Base-by-base conservation (phyloP, 78 protist species). In the Dictyostelium intermedium region DNA sequence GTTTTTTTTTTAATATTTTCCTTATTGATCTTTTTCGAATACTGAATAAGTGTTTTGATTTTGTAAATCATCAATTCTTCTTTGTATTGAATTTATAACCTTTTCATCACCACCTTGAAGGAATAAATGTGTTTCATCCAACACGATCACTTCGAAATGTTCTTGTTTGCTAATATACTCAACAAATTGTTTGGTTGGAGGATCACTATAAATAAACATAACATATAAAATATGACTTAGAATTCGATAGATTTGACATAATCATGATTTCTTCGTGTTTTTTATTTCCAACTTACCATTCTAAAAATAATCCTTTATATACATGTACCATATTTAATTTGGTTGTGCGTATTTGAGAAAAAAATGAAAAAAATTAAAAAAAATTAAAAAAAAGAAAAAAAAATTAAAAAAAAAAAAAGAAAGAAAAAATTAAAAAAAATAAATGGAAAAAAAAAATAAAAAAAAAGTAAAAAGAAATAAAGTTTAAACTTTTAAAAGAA, bases 141-240 rank as follows among this genome's bases (percentile, higher is more conserved):
- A 39, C 18, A 39, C 72, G 11, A 89, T 70, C 20, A 89, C 82
- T 30, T 79, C 94, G 35, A 89, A 89, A 43, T 89, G 83, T 69
- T 89, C 94, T 69, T 89, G 94, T 69, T 89, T 89, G 35, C 84
- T 83, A 7, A 89, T 27, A 72, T 53, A 89, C 27, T 79, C 39
- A 1, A 89, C 82, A 89, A 89, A 89, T 80, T 89, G 94, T 70
- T 81, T 89, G 1, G 94, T 89, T 81, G 94, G 94, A 47, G 94
- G 94, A 50, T 89, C 94, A 89, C 94, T 89, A 23, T 74, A 35
- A 72, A n/a, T n/a, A n/a, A n/a, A n/a, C n/a, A n/a, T n/a, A n/a
- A n/a, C n/a, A n/a, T 43, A 5, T 39, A n/a, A 43, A 43, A 13
- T 32, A n/a, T n/a, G n/a, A n/a, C n/a, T 39, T 45, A 25, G 0